A percentile compares a stretch with the other conserved stretches of the same genome.
These are phyloP conservation scores for Nicotiana attenuata DNA, from an alignment of 257 asterid genomes.

Conservation along the genomic window DNA sequence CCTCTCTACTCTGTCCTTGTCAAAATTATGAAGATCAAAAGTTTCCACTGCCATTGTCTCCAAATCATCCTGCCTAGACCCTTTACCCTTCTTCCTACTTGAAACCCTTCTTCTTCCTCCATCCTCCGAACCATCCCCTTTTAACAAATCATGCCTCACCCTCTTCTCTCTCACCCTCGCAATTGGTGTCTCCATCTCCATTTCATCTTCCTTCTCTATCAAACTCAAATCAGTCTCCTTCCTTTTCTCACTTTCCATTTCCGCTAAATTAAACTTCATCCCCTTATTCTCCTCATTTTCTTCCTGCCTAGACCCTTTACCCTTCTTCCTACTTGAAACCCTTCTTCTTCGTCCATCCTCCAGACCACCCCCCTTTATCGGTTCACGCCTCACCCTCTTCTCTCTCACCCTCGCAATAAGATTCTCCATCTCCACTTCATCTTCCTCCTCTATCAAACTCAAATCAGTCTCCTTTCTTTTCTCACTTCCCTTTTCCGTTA, in stretches of 20 bases:
- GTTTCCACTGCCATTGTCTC: constrained; percentile 48
- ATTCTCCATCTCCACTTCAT: constrained; percentile 1
- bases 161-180: constrained; percentile 1
- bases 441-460: constrained; percentile 8
- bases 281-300: constrained; percentile 6
- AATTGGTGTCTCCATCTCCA: background rate
- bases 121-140: background rate
- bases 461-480: background rate
- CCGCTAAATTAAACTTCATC: background rate
- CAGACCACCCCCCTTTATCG: constrained; percentile 7
- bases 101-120: constrained; percentile 12
- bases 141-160: no score
- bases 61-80: constrained; percentile 25
- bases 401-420: constrained; percentile 18
- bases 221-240: constrained; percentile 2
- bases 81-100: constrained; percentile 16
- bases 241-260: constrained; percentile 13
- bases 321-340: constrained; percentile 8
- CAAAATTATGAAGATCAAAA: constrained; percentile 70
- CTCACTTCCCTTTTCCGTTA: background rate
- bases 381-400: constrained; percentile 16
- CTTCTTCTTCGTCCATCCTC: constrained; percentile 1
- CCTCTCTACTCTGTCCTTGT: constrained; percentile 58
- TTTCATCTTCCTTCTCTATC: constrained; percentile 14
- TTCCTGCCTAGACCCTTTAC: background rate